Percentiles rank a stretch among this genome's conserved stretches.
phyloP scores from a whole-genome alignment of 2,329 filamentous ascomycete genomes.

The Lasiodiplodia citricola region DNA sequence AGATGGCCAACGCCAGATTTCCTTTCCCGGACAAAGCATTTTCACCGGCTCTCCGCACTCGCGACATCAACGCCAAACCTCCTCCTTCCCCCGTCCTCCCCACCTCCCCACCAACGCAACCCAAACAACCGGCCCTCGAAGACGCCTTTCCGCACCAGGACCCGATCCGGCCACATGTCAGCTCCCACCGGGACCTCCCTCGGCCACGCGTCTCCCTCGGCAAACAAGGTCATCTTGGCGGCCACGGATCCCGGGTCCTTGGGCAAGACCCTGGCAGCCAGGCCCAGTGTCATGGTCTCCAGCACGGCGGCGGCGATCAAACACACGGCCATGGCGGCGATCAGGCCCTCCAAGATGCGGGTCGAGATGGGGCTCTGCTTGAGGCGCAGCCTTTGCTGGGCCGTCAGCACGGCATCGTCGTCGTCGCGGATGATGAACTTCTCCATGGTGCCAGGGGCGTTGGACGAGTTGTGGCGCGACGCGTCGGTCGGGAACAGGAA shows the following conservation, averaged over 20 bases:
- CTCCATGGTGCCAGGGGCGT: neutral
- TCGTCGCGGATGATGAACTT: neutral
- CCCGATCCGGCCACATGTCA: neutral
- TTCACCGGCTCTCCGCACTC: neutral
- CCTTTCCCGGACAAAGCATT: neutral
- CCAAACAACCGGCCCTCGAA: neutral
- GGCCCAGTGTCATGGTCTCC: neutral
- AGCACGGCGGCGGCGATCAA: neutral
- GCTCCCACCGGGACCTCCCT: neutral
- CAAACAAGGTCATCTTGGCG: conserved; percentile 1
- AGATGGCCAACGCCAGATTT: neutral
- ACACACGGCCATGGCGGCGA: neutral
- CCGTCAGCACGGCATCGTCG: neutral
- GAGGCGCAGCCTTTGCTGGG: neutral
- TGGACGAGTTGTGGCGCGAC: neutral
- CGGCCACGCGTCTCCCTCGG: neutral
- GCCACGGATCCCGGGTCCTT: neutral
- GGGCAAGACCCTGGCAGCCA: neutral
- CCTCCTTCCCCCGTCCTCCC: neutral
- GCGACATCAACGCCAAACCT: neutral
- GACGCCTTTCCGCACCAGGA: neutral
- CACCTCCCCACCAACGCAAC: neutral
- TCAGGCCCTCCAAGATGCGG: neutral
- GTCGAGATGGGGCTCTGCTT: neutral
- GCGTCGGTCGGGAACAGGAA: neutral